A percentile compares a stretch with the other conserved stretches of the same genome.
phyloP scores from a whole-genome alignment of 2,329 filamentous ascomycete species.

The Ophiostoma pallidulum region DNA sequence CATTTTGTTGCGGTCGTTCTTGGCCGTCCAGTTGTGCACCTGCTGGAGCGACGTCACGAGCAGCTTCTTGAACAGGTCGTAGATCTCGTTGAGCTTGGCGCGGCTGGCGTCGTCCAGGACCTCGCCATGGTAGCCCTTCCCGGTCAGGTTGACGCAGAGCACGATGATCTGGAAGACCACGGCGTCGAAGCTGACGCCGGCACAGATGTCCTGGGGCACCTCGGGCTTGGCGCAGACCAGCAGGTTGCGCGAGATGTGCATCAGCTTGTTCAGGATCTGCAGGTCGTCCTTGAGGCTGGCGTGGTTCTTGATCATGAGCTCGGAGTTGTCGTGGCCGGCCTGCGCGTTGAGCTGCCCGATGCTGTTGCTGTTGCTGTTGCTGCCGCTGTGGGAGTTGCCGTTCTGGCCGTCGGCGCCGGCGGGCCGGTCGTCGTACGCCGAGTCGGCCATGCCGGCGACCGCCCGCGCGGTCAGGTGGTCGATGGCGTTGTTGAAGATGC shows the following conservation, averaged over 20 bases:
- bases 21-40: slow-evolving; percentile 60
- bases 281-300: slow-evolving; percentile 51
- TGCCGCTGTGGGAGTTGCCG: not conserved
- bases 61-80: slow-evolving; percentile 57
- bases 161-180: slow-evolving; percentile 58
- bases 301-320: slow-evolving; percentile 54
- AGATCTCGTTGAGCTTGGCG: slow-evolving; percentile 51
- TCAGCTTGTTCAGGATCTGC: slow-evolving; percentile 54
- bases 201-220: slow-evolving; percentile 56
- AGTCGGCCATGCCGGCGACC: slow-evolving; percentile 44
- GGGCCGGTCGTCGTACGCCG: slow-evolving; percentile 27
- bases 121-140: slow-evolving; percentile 58
- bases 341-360: slow-evolving; percentile 26
- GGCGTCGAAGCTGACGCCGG: slow-evolving; percentile 54
- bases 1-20: slow-evolving; percentile 62
- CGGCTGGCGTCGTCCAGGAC: slow-evolving; percentile 49
- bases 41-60: slow-evolving; percentile 57
- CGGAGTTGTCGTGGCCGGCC: slow-evolving; percentile 44
- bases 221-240: slow-evolving; percentile 55
- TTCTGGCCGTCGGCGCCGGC: not conserved
- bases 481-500: slow-evolving; percentile 52
- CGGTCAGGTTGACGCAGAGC: slow-evolving; percentile 56
- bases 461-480: slow-evolving; percentile 51
- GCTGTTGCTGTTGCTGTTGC: not conserved
- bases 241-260: slow-evolving; percentile 57